Evolutionary conservation across 2,329 filamentous ascomycete species (phyloP).

Genomic region (Colletotrichum shisoi): DNA sequence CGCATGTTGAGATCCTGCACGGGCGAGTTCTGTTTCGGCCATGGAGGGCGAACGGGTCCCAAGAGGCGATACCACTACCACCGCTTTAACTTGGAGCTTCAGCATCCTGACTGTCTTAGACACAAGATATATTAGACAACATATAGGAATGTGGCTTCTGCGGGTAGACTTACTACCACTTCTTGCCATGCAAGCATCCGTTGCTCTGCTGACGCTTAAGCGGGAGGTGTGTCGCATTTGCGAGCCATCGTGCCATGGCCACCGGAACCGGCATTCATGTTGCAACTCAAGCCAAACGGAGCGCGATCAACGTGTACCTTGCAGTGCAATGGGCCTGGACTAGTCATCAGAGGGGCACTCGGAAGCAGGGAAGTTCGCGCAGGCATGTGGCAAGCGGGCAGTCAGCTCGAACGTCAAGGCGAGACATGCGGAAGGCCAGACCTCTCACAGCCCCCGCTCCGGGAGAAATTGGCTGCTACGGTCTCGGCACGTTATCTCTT

Average conservation of each 20-base stretch:
- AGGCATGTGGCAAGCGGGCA: conserved; percentile 11
- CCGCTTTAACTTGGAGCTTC: conserved; percentile 4
- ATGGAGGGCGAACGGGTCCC: neutral
- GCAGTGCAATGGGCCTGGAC: neutral
- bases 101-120: conserved; percentile 22
- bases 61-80: neutral
- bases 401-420: conserved; percentile 5
- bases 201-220: conserved; percentile 2
- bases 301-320: neutral
- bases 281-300: conserved; percentile 25
- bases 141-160: neutral
- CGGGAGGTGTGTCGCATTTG: conserved; percentile 10
- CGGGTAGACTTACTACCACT: neutral
- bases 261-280: conserved; percentile 22
- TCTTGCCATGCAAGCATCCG: conserved; percentile 32
- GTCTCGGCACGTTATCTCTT: conserved; percentile 27
- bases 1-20: conserved; percentile 21
- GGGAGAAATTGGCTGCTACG: conserved; percentile 4
- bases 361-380: neutral
- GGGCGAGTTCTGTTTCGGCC: conserved; percentile 10
- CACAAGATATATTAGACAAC: conserved; percentile 9
- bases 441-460: neutral
- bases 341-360: neutral
- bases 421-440: conserved; percentile 25
- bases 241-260: neutral